These are phyloP conservation scores for Talaromyces proteolyticus DNA, from an alignment of 495 filamentous ascomycete species.

Conservation along the genomic window DNA sequence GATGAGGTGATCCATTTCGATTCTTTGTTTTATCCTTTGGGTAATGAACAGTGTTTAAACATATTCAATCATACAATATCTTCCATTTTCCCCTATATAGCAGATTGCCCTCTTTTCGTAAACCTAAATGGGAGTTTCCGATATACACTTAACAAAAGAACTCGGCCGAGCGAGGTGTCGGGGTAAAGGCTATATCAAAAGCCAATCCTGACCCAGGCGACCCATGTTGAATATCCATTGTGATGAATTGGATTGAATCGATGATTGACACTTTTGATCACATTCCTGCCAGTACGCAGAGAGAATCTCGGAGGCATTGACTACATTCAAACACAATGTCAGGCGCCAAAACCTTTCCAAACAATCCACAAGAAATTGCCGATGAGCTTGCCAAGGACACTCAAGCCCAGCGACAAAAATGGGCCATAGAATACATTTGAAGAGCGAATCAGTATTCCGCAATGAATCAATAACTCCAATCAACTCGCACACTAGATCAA, in stretches of 20 bases:
- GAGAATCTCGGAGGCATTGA: conserved; percentile 26
- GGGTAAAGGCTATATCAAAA: conserved; percentile 34
- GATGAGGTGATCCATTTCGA: too few relatives aligned
- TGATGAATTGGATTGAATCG: conserved; percentile 5
- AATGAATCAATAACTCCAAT: conserved; percentile 35
- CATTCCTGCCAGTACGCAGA: conserved; percentile 21
- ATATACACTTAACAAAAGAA: too few relatives aligned
- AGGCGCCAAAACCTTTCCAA: conserved; percentile 30
- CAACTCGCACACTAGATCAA: conserved; percentile 35
- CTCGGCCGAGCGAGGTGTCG: too few relatives aligned
- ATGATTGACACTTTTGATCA: conserved; percentile 1
- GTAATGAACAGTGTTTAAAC: too few relatives aligned
- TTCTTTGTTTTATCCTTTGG: too few relatives aligned
- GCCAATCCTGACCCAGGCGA: conserved; percentile 28
- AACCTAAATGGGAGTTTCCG: too few relatives aligned
- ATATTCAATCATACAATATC: too few relatives aligned
- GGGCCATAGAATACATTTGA: conserved; percentile 55
- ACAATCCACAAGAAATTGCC: conserved; percentile 19
- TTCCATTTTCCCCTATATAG: too few relatives aligned
- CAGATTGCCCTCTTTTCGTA: too few relatives aligned
- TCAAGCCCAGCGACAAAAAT: conserved; percentile 52
- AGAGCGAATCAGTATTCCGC: conserved; percentile 33
- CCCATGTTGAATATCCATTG: conserved; percentile 36
- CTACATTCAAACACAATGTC: conserved; percentile 32
- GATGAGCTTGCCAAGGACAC: conserved; percentile 18